Evolutionary conservation across 495 filamentous ascomycete genomes (phyloP), one percentile per base, ranked within the genome.

Genomic region (Physcia stellaris): DNA sequence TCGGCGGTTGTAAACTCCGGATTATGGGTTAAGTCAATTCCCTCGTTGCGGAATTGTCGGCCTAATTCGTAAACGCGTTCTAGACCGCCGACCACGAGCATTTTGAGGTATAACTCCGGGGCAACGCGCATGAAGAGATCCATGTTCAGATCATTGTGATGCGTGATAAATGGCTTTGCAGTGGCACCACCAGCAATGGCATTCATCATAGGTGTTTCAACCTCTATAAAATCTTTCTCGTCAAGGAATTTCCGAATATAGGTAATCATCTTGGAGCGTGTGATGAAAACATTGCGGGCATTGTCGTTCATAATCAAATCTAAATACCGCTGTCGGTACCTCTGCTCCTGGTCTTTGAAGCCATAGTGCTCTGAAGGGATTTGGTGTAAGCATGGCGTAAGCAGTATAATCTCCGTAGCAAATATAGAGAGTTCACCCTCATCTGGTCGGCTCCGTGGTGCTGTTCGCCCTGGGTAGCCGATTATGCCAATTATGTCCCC

Each of bases 131-230:
- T 81, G 65, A 82, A 96, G 53, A 96, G 72, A 46, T 93, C 80
- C 72, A 86, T 81, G 58, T 93, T 73, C 15, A 86, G 70, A 9
- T 95, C 90, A 59, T 96, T 96, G 63, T 94, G 86, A 56, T 90
- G 80, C 2, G 90, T 95, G 42, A 80, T 66, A 60, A 96, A 99
- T 11, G 90, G 90, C 67, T 86, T 87, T 41, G 90, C 90, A 6
- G 92, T 96, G 15, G 90, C 90, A 43, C 90, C 90, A 52, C 90
- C 90, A 20, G 88, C 86, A 54, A 93, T 90, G 40, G 81, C 73
- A 52, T 94, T 92, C 79, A 99, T 83, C 75, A 96, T 93, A 6
- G 92, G 92, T 1, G 90, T 96, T 63, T 95, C 83, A n/a, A 96
- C 85, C 58, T 95, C 87, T 34, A 81, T 67, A 55, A 96, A 98